Conservation (phyloP, 2,329 filamentous ascomycete species). For the Clathrospora elynae region DNA sequence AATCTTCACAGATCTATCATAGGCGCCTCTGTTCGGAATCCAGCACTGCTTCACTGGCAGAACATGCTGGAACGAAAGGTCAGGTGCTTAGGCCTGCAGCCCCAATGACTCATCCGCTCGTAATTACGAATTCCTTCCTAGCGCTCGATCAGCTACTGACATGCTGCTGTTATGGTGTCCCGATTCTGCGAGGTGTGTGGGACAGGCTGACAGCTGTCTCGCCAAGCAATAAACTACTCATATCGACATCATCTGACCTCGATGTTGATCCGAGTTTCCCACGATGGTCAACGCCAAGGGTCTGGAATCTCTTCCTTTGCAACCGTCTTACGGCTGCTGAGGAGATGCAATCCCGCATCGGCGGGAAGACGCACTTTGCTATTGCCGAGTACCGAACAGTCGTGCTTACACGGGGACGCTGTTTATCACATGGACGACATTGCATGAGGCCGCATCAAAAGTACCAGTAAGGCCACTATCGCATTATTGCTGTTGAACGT, state of each 20-base stretch:
- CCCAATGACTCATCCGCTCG: too few species aligned
- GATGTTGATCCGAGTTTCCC: not conserved
- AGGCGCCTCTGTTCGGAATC: too few species aligned
- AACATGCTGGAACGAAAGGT: too few species aligned
- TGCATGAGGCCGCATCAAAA: too few species aligned
- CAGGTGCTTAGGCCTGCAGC: too few species aligned
- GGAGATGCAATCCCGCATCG: not conserved
- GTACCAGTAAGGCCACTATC: too few species aligned
- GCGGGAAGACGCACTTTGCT: too few species aligned
- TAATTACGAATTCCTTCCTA: too few species aligned
- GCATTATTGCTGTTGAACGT: not conserved
- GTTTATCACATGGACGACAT: too few species aligned
- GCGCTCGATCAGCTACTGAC: not conserved
- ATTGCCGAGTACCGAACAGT: too few species aligned
- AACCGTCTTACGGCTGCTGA: not conserved
- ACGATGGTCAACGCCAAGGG: conserved; percentile 3
- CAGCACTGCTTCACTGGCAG: too few species aligned
- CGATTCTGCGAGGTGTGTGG: conserved; percentile 1
- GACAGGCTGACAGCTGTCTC: conserved; percentile 1
- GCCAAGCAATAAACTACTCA: not conserved
- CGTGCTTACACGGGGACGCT: too few species aligned
- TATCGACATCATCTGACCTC: not conserved
- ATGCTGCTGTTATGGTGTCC: not conserved
- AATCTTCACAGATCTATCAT: not conserved
- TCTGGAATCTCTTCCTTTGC: not conserved